Conservation (phyloP, 179 eudicot genomes). For the Silene noctiflora region DNA sequence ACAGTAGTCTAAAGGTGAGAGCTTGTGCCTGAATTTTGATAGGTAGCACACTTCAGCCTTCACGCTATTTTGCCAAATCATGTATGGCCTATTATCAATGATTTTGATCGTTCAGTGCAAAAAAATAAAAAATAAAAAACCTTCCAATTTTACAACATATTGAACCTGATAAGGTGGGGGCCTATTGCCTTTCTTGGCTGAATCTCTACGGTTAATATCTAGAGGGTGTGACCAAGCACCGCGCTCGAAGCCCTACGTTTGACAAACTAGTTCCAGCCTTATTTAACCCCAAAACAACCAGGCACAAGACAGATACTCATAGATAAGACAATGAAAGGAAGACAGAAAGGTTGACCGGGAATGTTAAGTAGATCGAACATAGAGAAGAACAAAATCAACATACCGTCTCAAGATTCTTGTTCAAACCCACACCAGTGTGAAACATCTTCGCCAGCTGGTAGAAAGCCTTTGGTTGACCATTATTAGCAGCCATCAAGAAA, state of each 20-base stretch:
- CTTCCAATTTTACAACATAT: neutral
- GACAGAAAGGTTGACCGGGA: neutral
- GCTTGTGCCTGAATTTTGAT: too few species aligned
- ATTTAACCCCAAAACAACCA: neutral
- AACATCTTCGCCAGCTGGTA: constrained; percentile 97
- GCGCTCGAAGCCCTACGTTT: neutral
- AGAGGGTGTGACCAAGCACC: neutral
- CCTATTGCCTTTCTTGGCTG: neutral
- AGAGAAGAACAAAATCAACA: constrained; percentile 13
- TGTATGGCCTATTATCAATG: too few species aligned
- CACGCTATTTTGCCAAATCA: too few species aligned
- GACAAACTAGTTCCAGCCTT: neutral
- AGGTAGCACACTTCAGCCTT: too few species aligned
- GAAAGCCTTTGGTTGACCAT: constrained; percentile 89
- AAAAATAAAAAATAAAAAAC: too few species aligned
- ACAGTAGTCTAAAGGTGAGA: too few species aligned
- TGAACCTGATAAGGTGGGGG: neutral
- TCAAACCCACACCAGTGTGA: constrained; percentile 88
- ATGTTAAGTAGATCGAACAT: constrained; percentile 1
- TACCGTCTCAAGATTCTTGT: constrained; percentile 78
- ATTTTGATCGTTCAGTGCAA: neutral
- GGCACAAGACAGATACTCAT: neutral
- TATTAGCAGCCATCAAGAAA: constrained; percentile 65
- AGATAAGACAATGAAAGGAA: neutral
- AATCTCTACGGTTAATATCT: neutral